These are phyloP conservation scores for Neurospora sp. DNA, from an alignment of 495 filamentous ascomycete genomes.

Conservation along the genomic window DNA sequence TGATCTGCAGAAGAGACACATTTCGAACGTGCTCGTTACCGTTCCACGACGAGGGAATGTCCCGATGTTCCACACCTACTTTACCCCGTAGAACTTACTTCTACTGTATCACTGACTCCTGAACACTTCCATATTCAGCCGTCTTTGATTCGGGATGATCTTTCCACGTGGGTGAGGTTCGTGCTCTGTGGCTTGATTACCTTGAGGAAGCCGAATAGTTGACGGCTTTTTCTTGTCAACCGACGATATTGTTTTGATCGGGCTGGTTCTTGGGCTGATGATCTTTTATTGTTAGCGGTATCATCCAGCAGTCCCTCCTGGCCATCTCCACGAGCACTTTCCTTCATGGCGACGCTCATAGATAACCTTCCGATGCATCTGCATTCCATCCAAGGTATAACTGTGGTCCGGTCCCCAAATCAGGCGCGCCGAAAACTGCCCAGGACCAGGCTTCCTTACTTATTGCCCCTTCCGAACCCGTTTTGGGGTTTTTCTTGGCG, in stretches of 20 bases:
- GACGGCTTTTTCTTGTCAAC: neutral
- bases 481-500: neutral
- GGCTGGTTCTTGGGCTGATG: neutral
- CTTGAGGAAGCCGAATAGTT: too few relatives aligned
- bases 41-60: neutral
- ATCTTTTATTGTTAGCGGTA: neutral
- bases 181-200: neutral
- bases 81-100: neutral
- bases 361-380: neutral
- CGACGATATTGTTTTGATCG: neutral
- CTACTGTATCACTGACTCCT: neutral
- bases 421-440: neutral
- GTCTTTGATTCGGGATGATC: neutral
- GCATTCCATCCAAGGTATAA: neutral
- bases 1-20: neutral
- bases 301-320: neutral
- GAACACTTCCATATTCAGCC: neutral
- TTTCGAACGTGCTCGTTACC: neutral
- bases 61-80: neutral
- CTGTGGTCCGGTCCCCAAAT: too few relatives aligned
- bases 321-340: too few relatives aligned
- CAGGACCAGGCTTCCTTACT: neutral
- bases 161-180: neutral
- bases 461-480: neutral
- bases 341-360: too few relatives aligned